A percentile compares a stretch with the other conserved stretches of the same genome.
phyloP scores from a whole-genome alignment of 768 basidiomycete species.

The Mycena metata region DNA sequence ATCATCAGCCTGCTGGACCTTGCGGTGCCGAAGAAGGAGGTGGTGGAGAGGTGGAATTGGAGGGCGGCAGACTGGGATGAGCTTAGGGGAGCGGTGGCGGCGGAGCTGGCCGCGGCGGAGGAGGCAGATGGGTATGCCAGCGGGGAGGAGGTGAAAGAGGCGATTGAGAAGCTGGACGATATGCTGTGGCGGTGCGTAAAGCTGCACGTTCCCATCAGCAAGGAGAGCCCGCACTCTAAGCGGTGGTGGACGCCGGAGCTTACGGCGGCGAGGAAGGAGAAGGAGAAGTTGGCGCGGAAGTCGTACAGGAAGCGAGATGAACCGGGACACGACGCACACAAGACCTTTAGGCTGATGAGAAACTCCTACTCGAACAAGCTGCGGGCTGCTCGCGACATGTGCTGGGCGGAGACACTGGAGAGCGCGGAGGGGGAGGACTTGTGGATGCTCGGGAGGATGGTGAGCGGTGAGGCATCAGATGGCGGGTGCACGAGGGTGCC shows the following conservation, averaged over 20 bases:
- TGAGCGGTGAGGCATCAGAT: not conserved
- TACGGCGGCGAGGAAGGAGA: not conserved
- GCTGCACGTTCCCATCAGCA: not conserved
- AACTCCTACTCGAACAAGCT: not conserved
- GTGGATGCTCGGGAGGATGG: not conserved
- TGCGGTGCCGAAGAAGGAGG: not conserved
- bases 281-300: not conserved
- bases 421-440: not conserved
- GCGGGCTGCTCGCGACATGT: not conserved
- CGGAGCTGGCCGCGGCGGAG: not conserved
- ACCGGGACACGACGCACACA: not conserved
- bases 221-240: not conserved
- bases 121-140: not conserved
- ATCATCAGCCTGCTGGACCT: conserved; percentile 45
- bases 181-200: not conserved
- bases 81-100: conserved; percentile 22
- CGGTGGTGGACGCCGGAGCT: conserved; percentile 1
- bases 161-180: not conserved
- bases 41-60: conserved; percentile 39
- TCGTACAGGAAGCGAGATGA: not conserved
- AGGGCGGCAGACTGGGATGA: conserved; percentile 39
- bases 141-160: not conserved
- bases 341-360: not conserved
- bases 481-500: not conserved
- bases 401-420: not conserved